Conservation (phyloP, 345 rosid species). For the Xanthoceras sorbifolium region DNA sequence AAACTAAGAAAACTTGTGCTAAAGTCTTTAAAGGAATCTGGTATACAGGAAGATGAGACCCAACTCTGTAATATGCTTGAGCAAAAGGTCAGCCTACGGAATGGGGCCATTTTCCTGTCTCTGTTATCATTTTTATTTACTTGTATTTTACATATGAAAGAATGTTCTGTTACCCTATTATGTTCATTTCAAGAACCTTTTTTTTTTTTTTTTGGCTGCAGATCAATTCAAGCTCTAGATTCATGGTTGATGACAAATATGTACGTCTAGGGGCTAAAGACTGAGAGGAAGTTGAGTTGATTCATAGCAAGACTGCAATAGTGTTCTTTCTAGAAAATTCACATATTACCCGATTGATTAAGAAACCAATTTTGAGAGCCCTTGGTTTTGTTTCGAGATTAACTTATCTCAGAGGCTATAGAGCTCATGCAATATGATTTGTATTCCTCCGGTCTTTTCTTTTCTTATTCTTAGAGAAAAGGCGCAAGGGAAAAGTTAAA, state of each 20-base stretch:
- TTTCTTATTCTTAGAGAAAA: not conserved
- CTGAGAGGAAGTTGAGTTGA: constrained; percentile 21
- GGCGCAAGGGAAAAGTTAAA: not conserved
- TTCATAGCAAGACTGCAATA: not conserved
- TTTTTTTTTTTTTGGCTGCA: constrained; percentile 28
- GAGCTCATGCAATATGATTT: not conserved
- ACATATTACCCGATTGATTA: not conserved
- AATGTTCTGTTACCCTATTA: not conserved
- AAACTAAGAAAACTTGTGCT: constrained; percentile 64
- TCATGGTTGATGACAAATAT: constrained; percentile 52
- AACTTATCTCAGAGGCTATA: not conserved
- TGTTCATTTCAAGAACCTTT: not conserved
- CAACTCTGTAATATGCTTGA: constrained; percentile 44
- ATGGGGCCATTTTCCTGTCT: not conserved
- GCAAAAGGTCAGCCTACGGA: constrained; percentile 55
- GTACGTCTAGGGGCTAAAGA: constrained; percentile 57
- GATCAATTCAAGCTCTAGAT: constrained; percentile 71
- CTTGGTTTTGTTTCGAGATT: not conserved
- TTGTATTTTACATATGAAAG: not conserved
- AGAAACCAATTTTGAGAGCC: constrained; percentile 4
- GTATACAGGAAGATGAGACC: constrained; percentile 40
- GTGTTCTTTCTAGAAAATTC: not conserved
- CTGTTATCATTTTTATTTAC: not conserved
- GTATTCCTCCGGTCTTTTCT: not conserved
- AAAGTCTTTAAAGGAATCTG: constrained; percentile 53